Evolutionary conservation across 257 asterid species (phyloP).

Genomic region (Capsicum chinense): DNA sequence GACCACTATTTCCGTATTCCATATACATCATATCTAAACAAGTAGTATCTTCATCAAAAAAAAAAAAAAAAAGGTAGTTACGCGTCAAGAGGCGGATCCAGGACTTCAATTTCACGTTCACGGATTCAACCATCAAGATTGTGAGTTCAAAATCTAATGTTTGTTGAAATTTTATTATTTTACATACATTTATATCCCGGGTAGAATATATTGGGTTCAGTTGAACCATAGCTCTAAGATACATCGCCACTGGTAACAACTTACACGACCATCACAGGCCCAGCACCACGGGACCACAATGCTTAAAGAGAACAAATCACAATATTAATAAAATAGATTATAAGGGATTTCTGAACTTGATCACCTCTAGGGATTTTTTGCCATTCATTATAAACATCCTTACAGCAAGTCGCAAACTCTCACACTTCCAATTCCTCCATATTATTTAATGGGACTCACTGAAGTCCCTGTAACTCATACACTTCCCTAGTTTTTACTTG

Average conservation of each 20-base stretch:
- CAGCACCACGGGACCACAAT: neutral
- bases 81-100: neutral
- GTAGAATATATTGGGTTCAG: constrained; percentile 18
- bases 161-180: neutral
- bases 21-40: neutral
- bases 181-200: neutral
- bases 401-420: neutral
- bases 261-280: neutral
- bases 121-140: neutral
- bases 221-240: neutral
- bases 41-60: no score
- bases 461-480: neutral
- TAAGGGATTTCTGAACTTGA: neutral
- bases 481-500: neutral
- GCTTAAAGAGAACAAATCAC: neutral
- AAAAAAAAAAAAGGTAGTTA: neutral
- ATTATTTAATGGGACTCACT: neutral
- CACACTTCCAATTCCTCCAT: neutral
- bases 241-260: neutral
- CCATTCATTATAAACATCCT: neutral
- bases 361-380: neutral
- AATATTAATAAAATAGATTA: neutral
- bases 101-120: neutral
- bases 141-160: constrained; percentile 6
- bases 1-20: neutral